Evolutionary conservation across 345 rosid genomes (phyloP).

Genomic region (Populus davidiana): DNA sequence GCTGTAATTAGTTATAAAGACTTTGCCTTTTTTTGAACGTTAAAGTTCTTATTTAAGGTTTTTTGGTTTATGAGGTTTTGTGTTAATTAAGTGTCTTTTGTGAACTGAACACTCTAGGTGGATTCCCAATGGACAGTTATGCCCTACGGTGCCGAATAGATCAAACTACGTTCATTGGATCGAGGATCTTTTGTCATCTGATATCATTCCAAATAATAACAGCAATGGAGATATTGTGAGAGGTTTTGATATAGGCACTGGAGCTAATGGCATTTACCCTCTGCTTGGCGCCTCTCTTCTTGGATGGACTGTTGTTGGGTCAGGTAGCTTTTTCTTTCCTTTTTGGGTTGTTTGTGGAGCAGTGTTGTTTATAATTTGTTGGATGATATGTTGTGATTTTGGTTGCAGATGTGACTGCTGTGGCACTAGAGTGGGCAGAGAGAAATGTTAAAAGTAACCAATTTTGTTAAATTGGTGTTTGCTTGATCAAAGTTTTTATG

Average conservation of each 20-base stretch:
- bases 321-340: no score
- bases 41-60: background rate
- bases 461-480: no score
- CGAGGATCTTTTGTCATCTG: conserved; percentile 74
- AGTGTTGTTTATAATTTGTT: no score
- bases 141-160: conserved; percentile 91
- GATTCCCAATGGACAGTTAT: conserved; percentile 95
- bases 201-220: conserved; percentile 42
- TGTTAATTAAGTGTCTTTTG: background rate
- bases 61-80: background rate
- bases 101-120: conserved; percentile 49
- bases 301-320: no score
- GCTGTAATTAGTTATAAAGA: background rate
- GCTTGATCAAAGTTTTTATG: background rate
- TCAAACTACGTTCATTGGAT: conserved; percentile 93
- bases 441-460: no score
- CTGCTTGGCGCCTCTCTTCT: no score
- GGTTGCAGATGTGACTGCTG: no score
- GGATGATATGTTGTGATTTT: no score
- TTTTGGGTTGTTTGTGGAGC: no score
- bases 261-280: conserved; percentile 92
- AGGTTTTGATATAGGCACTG: conserved; percentile 91
- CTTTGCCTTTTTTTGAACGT: background rate
- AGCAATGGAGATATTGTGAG: conserved; percentile 36
- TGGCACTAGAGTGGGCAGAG: no score